These are phyloP conservation scores for Albugo candida DNA, from an alignment of 352 stramenopile species.

Conservation along the genomic window DNA sequence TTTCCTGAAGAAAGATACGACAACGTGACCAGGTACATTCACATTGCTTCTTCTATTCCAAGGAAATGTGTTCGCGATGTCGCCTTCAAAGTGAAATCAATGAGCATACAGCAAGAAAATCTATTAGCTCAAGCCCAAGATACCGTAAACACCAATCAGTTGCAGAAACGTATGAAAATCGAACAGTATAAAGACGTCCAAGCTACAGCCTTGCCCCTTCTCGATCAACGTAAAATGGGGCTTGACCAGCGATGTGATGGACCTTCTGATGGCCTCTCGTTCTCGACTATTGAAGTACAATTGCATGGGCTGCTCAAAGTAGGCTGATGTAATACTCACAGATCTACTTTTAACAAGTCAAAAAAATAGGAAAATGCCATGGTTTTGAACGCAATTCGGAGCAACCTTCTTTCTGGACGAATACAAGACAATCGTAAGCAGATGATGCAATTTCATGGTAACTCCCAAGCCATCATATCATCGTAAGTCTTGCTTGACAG, in stretches of 20 bases:
- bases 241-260: not conserved
- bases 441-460: slow-evolving; percentile 50
- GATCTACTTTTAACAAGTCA: too few species aligned
- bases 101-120: slow-evolving; percentile 8
- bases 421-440: slow-evolving; percentile 23
- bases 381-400: slow-evolving; percentile 39
- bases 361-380: slow-evolving; percentile 33
- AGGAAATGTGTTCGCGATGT: slow-evolving; percentile 59
- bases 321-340: too few species aligned
- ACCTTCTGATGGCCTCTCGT: not conserved
- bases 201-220: too few species aligned
- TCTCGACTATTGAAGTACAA: slow-evolving; percentile 6
- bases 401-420: slow-evolving; percentile 42
- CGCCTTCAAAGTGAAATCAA: slow-evolving; percentile 36
- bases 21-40: slow-evolving; percentile 72
- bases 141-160: slow-evolving; percentile 5
- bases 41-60: slow-evolving; percentile 43
- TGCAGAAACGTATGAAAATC: slow-evolving; percentile 42
- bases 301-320: slow-evolving; percentile 20
- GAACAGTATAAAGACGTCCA: slow-evolving; percentile 20
- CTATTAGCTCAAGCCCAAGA: slow-evolving; percentile 1
- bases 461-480: slow-evolving; percentile 31
- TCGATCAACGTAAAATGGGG: not conserved
- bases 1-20: slow-evolving; percentile 42
- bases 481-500: slow-evolving; percentile 20